These are phyloP conservation scores for Colletotrichum kahawae DNA, from an alignment of 2,329 filamentous ascomycete genomes.

Conservation along the genomic window DNA sequence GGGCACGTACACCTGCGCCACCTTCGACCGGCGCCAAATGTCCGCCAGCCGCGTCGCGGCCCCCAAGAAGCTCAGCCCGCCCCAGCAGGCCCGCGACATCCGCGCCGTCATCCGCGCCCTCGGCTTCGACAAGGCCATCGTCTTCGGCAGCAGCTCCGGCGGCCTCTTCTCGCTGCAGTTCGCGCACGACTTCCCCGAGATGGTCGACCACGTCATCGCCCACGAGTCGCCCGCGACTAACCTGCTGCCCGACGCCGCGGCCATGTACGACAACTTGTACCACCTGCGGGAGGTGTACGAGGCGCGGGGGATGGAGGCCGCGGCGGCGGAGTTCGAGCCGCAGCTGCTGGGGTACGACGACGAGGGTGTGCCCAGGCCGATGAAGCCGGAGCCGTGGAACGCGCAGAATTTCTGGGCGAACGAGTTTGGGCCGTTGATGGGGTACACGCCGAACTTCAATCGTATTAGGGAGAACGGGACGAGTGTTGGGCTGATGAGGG, in stretches of 20 bases:
- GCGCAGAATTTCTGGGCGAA: conserved; percentile 32
- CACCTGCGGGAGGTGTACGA: conserved; percentile 27
- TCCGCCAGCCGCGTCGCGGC: conserved; percentile 29
- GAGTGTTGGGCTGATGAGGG: conserved; percentile 33
- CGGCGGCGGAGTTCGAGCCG: conserved; percentile 22
- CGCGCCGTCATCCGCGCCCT: conserved; percentile 31
- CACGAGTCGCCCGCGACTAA: conserved; percentile 33
- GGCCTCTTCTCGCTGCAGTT: conserved; percentile 34
- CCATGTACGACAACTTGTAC: conserved; percentile 27
- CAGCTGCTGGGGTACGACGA: conserved; percentile 30
- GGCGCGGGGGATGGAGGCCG: conserved; percentile 23
- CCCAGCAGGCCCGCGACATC: conserved; percentile 36
- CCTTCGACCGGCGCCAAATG: conserved; percentile 39
- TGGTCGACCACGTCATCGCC: conserved; percentile 31
- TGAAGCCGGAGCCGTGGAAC: conserved; percentile 27
- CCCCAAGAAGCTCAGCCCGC: conserved; percentile 28
- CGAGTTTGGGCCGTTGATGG: conserved; percentile 27
- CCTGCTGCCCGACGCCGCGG: conserved; percentile 30
- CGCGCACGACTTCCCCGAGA: conserved; percentile 32
- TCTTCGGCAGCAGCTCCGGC: conserved; percentile 35
- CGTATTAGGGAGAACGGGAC: conserved; percentile 27
- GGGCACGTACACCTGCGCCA: conserved; percentile 30
- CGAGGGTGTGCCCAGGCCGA: conserved; percentile 25
- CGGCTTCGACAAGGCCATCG: conserved; percentile 28
- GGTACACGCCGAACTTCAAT: conserved; percentile 29